Percentiles rank a stretch among this genome's conserved stretches.
phyloP scores from a whole-genome alignment of 140 eudicot species.

The Bidens hawaiensis region DNA sequence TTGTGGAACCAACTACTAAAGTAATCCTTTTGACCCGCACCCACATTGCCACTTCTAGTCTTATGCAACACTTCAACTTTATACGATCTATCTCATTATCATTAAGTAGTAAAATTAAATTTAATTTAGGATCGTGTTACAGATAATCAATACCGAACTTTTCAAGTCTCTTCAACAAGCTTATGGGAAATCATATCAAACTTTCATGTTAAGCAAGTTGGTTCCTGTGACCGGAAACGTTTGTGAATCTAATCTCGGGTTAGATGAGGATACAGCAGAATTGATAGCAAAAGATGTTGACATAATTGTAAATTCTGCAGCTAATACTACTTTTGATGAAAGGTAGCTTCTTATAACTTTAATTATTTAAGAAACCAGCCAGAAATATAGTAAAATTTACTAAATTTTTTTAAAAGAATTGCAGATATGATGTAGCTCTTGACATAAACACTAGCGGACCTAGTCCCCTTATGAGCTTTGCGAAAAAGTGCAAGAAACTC shows the following conservation, averaged over 20 bases:
- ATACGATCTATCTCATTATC: not conserved
- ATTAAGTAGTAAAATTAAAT: slow-evolving; percentile 18
- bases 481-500: slow-evolving; percentile 72
- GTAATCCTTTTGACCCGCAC: not conserved
- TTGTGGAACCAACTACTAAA: not conserved
- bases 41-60: slow-evolving; percentile 3
- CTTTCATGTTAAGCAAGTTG: slow-evolving; percentile 85
- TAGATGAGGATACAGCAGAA: slow-evolving; percentile 51
- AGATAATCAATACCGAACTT: slow-evolving; percentile 78
- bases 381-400: not conserved
- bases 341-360: slow-evolving; percentile 35
- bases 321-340: slow-evolving; percentile 92
- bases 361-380: not conserved
- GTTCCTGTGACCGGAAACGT: slow-evolving; percentile 88
- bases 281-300: slow-evolving; percentile 71
- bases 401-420: not conserved
- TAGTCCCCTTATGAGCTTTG: slow-evolving; percentile 75
- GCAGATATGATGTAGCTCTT: slow-evolving; percentile 88
- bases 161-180: slow-evolving; percentile 76
- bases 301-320: slow-evolving; percentile 86
- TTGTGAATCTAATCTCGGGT: slow-evolving; percentile 75
- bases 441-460: slow-evolving; percentile 93
- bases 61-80: not conserved
- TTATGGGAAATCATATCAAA: slow-evolving; percentile 72
- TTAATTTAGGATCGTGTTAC: slow-evolving; percentile 27